phyloP scores from a whole-genome alignment of 495 filamentous ascomycete species.

The Tuber calosporum region DNA sequence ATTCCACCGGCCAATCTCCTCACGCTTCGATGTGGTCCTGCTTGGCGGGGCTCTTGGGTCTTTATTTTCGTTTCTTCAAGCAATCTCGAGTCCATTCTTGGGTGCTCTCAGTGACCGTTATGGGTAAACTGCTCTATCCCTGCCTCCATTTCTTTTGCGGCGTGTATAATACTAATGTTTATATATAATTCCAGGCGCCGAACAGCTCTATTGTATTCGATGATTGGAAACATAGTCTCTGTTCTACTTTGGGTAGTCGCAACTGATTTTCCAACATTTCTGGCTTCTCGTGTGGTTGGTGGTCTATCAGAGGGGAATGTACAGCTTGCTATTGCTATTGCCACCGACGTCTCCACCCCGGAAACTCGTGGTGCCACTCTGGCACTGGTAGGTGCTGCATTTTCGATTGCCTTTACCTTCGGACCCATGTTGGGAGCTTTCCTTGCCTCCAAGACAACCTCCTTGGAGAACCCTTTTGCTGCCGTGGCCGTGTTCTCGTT shows the following conservation, averaged over 20 bases:
- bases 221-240: constrained; percentile 88
- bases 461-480: constrained; percentile 78
- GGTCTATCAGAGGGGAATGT: constrained; percentile 95
- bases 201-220: constrained; percentile 79
- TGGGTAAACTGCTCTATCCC: constrained; percentile 46
- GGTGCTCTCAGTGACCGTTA: constrained; percentile 80
- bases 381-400: constrained; percentile 92
- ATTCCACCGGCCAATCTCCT: constrained; percentile 88
- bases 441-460: constrained; percentile 59
- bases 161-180: not conserved
- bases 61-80: constrained; percentile 87
- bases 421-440: constrained; percentile 86
- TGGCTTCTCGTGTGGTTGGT: constrained; percentile 83
- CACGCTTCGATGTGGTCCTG: constrained; percentile 92
- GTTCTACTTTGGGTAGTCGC: constrained; percentile 91
- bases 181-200: constrained; percentile 49
- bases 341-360: constrained; percentile 86
- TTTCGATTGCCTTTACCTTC: constrained; percentile 94
- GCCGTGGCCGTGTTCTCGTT: constrained; percentile 81
- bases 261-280: constrained; percentile 88
- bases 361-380: constrained; percentile 78
- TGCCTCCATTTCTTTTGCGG: not conserved
- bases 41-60: constrained; percentile 91
- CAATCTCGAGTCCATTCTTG: constrained; percentile 85
- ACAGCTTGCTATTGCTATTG: constrained; percentile 92